These are phyloP conservation scores for Boletus rubroflammeus DNA, from an alignment of 768 basidiomycete genomes.

Conservation along the genomic window DNA sequence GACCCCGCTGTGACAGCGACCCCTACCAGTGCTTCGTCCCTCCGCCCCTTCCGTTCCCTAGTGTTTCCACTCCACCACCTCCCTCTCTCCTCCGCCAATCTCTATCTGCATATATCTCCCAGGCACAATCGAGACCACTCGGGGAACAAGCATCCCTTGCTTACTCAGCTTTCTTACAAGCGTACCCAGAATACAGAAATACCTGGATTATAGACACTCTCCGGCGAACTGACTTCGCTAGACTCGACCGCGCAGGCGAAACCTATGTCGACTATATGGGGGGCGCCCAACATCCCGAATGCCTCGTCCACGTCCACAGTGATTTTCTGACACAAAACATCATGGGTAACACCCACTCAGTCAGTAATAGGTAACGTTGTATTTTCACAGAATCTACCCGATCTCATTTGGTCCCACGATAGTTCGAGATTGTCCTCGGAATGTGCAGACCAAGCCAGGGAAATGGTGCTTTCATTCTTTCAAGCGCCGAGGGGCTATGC, in stretches of 20 bases:
- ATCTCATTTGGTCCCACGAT: neutral
- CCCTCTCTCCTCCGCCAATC: conserved; percentile 6
- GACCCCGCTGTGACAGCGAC: conserved; percentile 9
- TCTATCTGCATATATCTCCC: conserved; percentile 28
- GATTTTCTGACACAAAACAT: conserved; percentile 63
- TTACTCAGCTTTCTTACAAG: conserved; percentile 46
- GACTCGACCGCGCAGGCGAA: conserved; percentile 60
- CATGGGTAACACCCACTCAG: conserved; percentile 82
- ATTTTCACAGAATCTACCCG: neutral
- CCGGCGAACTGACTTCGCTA: conserved; percentile 56
- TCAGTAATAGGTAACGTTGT: conserved; percentile 62
- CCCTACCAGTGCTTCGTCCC: neutral
- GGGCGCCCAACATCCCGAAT: conserved; percentile 75
- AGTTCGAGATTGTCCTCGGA: conserved; percentile 71
- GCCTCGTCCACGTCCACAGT: conserved; percentile 65
- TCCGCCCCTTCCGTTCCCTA: neutral
- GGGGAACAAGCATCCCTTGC: conserved; percentile 39
- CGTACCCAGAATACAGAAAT: conserved; percentile 52
- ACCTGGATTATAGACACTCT: conserved; percentile 73
- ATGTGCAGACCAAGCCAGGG: conserved; percentile 65
- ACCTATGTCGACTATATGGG: conserved; percentile 89
- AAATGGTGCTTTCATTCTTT: conserved; percentile 74
- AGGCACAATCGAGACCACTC: conserved; percentile 16
- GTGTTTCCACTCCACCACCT: neutral
- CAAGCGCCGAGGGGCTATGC: conserved; percentile 72